These are phyloP conservation scores for Elsinoe fawcettii DNA, from an alignment of 2,329 filamentous ascomycete species.

Conservation along the genomic window DNA sequence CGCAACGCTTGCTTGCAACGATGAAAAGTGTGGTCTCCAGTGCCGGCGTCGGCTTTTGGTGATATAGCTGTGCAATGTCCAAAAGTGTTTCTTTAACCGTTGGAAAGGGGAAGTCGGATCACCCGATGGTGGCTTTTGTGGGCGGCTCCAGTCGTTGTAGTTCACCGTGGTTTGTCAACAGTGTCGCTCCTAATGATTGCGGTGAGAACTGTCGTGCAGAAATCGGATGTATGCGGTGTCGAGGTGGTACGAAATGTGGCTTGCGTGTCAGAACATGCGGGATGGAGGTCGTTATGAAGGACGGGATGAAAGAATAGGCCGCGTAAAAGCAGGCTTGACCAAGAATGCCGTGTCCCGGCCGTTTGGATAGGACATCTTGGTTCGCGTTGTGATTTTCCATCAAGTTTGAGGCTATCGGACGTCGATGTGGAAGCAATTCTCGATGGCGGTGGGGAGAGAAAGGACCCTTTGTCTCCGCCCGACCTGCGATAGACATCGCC, in stretches of 20 bases:
- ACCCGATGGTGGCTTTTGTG: not conserved
- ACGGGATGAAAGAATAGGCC: not conserved
- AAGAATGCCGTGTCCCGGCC: slow-evolving; percentile 6
- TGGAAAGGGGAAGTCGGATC: slow-evolving; percentile 10
- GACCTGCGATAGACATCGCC: not conserved
- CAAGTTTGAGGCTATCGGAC: slow-evolving; percentile 7
- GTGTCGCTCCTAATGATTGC: not conserved
- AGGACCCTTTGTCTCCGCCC: slow-evolving; percentile 1
- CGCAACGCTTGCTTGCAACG: not conserved
- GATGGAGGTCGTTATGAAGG: slow-evolving; percentile 4
- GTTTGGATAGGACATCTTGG: slow-evolving; percentile 13
- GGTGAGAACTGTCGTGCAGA: slow-evolving; percentile 7
- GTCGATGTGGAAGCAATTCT: not conserved
- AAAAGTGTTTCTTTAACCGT: not conserved
- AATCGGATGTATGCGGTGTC: not conserved
- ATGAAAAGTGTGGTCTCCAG: not conserved
- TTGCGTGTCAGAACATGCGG: not conserved
- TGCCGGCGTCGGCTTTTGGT: not conserved
- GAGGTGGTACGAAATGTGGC: not conserved
- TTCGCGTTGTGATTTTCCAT: not conserved
- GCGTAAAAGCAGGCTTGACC: not conserved
- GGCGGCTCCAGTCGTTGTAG: not conserved
- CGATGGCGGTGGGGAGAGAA: not conserved
- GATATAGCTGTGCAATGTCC: slow-evolving; percentile 2
- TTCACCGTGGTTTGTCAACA: not conserved